Conservation (phyloP, 176 grass and related monocot species). For the Oryza australiensis region DNA sequence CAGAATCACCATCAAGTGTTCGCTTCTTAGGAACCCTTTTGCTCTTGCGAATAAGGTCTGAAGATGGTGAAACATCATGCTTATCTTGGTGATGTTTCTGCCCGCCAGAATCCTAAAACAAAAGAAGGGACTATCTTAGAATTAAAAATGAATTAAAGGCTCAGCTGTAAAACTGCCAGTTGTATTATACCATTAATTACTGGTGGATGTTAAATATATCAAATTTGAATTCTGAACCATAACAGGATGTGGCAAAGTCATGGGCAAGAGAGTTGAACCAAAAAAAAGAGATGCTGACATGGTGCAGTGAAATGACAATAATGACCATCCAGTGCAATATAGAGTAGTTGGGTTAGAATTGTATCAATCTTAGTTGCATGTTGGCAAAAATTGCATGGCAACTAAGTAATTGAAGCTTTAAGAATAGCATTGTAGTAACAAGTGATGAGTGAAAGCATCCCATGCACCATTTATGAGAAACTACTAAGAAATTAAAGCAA, state of each 20-base stretch:
- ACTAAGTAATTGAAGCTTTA: neutral
- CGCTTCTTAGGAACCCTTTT: constrained; percentile 71
- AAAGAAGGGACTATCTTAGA: neutral
- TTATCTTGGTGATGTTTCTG: constrained; percentile 34
- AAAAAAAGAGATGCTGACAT: constrained; percentile 15
- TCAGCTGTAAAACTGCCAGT: neutral
- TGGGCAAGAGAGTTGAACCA: constrained; percentile 6
- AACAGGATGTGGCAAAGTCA: constrained; percentile 10
- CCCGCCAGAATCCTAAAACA: constrained; percentile 45
- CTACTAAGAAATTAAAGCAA: neutral
- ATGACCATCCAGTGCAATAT: neutral
- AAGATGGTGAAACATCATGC: constrained; percentile 43
- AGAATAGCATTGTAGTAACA: constrained; percentile 18
- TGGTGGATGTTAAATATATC: constrained; percentile 16
- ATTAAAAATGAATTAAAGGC: constrained; percentile 11
- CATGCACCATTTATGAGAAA: constrained; percentile 3
- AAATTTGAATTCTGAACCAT: neutral
- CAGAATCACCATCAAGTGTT: constrained; percentile 53
- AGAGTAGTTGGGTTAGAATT: neutral
- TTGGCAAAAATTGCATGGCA: neutral
- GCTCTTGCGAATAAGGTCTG: constrained; percentile 69
- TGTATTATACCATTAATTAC: neutral
- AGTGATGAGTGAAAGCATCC: neutral
- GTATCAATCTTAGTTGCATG: neutral
- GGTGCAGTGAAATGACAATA: neutral